phyloP scores from a whole-genome alignment of 1,284 basidiomycete species.

The Leucocoprinus gongylophorus region DNA sequence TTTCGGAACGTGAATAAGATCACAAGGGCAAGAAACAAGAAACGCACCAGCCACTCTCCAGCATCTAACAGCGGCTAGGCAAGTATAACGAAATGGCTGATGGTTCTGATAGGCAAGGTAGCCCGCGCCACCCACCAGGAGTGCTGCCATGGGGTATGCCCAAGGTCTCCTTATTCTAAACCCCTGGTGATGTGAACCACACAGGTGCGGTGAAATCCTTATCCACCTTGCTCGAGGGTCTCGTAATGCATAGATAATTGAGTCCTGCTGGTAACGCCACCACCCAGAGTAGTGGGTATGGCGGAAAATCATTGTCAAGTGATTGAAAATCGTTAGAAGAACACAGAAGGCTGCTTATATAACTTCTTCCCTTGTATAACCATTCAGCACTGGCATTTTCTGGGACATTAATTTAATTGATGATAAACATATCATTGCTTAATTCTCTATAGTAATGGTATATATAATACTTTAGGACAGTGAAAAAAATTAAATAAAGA shows the following conservation, averaged over 20 bases:
- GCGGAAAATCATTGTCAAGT: constrained; percentile 10
- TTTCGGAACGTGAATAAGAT: background rate
- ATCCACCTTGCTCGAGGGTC: constrained; percentile 5
- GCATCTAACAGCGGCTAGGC: constrained; percentile 65
- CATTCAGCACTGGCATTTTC: no score
- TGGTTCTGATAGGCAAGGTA: constrained; percentile 51
- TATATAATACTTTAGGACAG: no score
- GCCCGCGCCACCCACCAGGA: constrained; percentile 31
- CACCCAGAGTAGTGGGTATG: constrained; percentile 2
- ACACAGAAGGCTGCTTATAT: no score
- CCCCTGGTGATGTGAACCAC: background rate
- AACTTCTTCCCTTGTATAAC: no score
- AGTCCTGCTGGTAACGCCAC: constrained; percentile 2
- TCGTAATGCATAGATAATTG: background rate
- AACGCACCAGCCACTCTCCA: constrained; percentile 58
- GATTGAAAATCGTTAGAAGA: background rate
- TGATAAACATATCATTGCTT: no score
- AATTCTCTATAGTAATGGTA: no score
- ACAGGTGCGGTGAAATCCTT: constrained; percentile 1
- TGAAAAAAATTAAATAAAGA: no score
- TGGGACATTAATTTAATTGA: no score
- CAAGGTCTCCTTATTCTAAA: background rate
- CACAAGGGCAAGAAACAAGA: background rate
- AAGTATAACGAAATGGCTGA: constrained; percentile 57
- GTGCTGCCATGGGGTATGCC: constrained; percentile 4